Percentiles rank a stretch among this genome's conserved stretches.
Evolutionary conservation across 2,329 filamentous ascomycete genomes (phyloP).

Genomic region (Fusarium nanum): DNA sequence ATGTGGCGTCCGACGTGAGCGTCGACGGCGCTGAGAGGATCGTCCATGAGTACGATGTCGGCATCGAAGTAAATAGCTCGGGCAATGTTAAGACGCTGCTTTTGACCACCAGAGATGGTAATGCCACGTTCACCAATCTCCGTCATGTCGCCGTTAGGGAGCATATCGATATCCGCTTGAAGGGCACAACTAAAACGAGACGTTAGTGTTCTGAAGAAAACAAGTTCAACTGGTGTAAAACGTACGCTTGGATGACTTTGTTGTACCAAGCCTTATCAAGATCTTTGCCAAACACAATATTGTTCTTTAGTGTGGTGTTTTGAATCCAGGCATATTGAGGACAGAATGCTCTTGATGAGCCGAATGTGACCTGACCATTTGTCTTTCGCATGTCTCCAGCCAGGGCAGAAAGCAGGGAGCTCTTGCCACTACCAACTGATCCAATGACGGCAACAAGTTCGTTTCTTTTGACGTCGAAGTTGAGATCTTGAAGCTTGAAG

Average conservation of each 20-base stretch:
- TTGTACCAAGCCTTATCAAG: slow-evolving; percentile 83
- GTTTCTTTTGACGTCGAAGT: slow-evolving; percentile 75
- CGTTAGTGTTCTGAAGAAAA: neutral
- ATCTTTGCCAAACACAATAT: slow-evolving; percentile 89
- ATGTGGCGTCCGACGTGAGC: slow-evolving; percentile 79
- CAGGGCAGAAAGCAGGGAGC: slow-evolving; percentile 85
- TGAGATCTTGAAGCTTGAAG: slow-evolving; percentile 77
- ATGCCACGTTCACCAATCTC: slow-evolving; percentile 97
- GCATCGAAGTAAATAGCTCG: slow-evolving; percentile 79
- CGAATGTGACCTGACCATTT: slow-evolving; percentile 76
- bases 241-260: slow-evolving; percentile 80
- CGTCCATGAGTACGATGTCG: slow-evolving; percentile 76
- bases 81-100: slow-evolving; percentile 94
- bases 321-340: slow-evolving; percentile 99
- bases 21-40: slow-evolving; percentile 76
- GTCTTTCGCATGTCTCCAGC: slow-evolving; percentile 95
- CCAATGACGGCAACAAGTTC: slow-evolving; percentile 89
- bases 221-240: neutral
- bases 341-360: slow-evolving; percentile 87
- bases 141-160: slow-evolving; percentile 88
- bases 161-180: slow-evolving; percentile 86
- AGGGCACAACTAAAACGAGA: slow-evolving; percentile 74
- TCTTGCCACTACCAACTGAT: slow-evolving; percentile 90
- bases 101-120: slow-evolving; percentile 94
- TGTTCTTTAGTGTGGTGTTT: slow-evolving; percentile 86